These are phyloP conservation scores for Irpex sp. DNA, from an alignment of 1,284 basidiomycete genomes.

Conservation along the genomic window DNA sequence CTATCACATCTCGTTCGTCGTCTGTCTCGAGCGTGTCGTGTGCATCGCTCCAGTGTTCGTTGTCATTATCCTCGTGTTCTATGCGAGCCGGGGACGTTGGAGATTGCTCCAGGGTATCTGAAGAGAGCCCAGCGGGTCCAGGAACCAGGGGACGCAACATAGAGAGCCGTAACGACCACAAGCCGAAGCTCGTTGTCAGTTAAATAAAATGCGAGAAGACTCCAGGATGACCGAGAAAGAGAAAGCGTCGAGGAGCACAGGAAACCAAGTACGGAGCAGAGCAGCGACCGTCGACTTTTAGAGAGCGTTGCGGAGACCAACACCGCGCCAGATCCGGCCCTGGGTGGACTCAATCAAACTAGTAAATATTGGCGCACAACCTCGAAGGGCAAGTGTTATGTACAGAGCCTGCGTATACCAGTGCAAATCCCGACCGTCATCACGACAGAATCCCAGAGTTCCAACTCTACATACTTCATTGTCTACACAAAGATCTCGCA, in stretches of 20 bases:
- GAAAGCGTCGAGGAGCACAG: neutral
- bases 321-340: constrained; percentile 9
- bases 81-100: constrained; percentile 18
- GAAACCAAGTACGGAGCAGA: constrained; percentile 1
- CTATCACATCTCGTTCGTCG: constrained; percentile 31
- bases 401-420: neutral
- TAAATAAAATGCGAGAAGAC: constrained; percentile 3
- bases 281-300: constrained; percentile 9
- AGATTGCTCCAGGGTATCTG: constrained; percentile 22
- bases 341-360: neutral
- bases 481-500: neutral
- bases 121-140: constrained; percentile 26
- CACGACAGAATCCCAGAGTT: neutral
- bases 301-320: constrained; percentile 11
- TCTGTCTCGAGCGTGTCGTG: constrained; percentile 35
- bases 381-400: neutral
- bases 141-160: constrained; percentile 17
- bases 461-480: neutral
- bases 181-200: constrained; percentile 5
- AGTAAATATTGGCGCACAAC: neutral
- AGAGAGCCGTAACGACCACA: neutral
- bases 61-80: constrained; percentile 25
- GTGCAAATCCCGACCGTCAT: neutral
- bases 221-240: neutral
- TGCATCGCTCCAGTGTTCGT: constrained; percentile 33